These are phyloP conservation scores for Acanthamoeba healyi DNA, from an alignment of 208 protist species.

Conservation along the genomic window DNA sequence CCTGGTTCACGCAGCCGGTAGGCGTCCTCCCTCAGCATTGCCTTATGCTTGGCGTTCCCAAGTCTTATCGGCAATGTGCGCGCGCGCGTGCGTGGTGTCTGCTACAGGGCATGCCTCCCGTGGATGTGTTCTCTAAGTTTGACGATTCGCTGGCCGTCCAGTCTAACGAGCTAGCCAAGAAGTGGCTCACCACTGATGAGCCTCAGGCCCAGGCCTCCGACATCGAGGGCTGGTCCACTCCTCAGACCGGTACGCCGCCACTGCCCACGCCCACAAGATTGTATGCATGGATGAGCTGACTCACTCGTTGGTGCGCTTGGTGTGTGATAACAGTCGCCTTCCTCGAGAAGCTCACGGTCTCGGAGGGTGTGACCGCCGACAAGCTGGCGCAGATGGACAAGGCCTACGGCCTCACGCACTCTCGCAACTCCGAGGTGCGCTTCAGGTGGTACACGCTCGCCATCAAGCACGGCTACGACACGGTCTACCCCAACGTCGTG, in stretches of 20 bases:
- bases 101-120: conserved; percentile 53
- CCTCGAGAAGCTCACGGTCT: conserved; percentile 64
- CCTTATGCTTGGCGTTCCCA: not conserved
- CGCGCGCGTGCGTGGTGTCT: not conserved
- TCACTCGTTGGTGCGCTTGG: no score
- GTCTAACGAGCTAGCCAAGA: conserved; percentile 14
- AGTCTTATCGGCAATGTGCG: not conserved
- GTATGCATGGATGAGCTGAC: no score
- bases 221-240: conserved; percentile 20
- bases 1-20: conserved; percentile 89
- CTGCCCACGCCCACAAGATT: not conserved
- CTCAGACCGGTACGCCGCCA: not conserved
- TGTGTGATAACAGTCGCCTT: conserved; percentile 46
- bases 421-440: conserved; percentile 83
- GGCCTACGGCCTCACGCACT: conserved; percentile 76
- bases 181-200: not conserved
- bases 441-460: conserved; percentile 82
- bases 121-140: conserved; percentile 32
- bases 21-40: not conserved
- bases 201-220: not conserved
- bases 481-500: conserved; percentile 68
- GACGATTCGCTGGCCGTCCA: conserved; percentile 11
- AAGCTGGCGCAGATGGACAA: conserved; percentile 78
- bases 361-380: conserved; percentile 4
- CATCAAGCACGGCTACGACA: conserved; percentile 57